Conservation (phyloP, 1,139 yeast species). For the Casaregolazyma lundiana region DNA sequence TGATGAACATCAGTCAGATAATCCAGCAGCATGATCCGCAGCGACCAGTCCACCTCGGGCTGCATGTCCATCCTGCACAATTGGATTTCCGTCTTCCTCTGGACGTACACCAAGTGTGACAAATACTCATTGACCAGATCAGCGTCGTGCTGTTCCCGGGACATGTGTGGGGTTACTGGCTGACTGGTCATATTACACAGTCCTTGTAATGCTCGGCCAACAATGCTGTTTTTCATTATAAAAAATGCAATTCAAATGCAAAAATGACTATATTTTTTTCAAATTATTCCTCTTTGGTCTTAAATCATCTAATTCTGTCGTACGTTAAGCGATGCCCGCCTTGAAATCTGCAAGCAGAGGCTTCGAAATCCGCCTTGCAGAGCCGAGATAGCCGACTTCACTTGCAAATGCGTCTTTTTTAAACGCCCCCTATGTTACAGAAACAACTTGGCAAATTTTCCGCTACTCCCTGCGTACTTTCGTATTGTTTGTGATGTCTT, state of each 20-base stretch:
- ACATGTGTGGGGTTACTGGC: neutral
- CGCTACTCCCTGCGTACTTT: no score
- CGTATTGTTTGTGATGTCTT: no score
- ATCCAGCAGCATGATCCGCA: conserved; percentile 86
- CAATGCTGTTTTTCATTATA: neutral
- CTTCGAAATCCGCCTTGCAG: no score
- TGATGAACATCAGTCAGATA: conserved; percentile 78
- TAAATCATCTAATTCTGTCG: no score
- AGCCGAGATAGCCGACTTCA: no score
- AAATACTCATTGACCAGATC: conserved; percentile 27
- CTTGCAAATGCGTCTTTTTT: no score
- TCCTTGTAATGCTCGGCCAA: neutral
- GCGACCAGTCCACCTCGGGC: conserved; percentile 88
- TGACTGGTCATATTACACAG: neutral
- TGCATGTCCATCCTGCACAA: conserved; percentile 75
- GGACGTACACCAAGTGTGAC: conserved; percentile 33
- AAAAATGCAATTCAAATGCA: neutral
- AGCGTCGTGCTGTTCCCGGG: neutral
- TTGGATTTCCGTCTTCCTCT: conserved; percentile 30
- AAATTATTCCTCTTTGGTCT: no score
- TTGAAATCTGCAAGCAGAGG: no score
- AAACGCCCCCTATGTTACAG: no score
- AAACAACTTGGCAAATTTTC: no score
- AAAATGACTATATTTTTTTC: no score
- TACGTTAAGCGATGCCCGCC: no score